These are phyloP conservation scores for Podospora didyma DNA, from an alignment of 495 filamentous ascomycete genomes.

Conservation along the genomic window DNA sequence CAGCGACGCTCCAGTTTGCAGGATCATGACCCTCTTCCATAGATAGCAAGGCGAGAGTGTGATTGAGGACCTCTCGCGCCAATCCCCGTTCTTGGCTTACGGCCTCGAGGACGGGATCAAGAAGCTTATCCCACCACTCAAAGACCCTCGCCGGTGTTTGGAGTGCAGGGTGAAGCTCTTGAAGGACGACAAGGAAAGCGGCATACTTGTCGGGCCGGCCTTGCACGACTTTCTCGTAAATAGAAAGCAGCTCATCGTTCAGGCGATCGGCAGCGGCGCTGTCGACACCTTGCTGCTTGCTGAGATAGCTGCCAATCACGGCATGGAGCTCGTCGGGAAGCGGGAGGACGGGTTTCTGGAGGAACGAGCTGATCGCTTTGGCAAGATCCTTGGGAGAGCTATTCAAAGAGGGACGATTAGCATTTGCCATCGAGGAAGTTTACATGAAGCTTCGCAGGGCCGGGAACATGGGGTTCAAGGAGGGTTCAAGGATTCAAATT, in stretches of 20 bases:
- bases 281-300: conserved; percentile 53
- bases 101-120: conserved; percentile 54
- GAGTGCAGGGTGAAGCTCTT: conserved; percentile 55
- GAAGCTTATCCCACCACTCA: conserved; percentile 64
- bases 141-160: conserved; percentile 47
- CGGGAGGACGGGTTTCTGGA: conserved; percentile 50
- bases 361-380: conserved; percentile 52
- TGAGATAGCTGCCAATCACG: conserved; percentile 58
- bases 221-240: conserved; percentile 55
- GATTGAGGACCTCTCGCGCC: conserved; percentile 52
- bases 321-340: conserved; percentile 58
- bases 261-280: conserved; percentile 57
- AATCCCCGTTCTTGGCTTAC: conserved; percentile 55
- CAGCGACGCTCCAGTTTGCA: conserved; percentile 29
- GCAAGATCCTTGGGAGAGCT: conserved; percentile 55
- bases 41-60: conserved; percentile 52
- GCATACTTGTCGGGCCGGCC: conserved; percentile 51
- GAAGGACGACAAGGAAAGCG: conserved; percentile 58
- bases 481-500: background rate
- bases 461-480: background rate
- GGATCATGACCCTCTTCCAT: conserved; percentile 56
- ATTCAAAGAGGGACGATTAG: background rate
- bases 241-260: conserved; percentile 60
- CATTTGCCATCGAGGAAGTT: background rate
- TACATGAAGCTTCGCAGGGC: background rate